phyloP scores from a whole-genome alignment of 78 protist genomes.

The Emiliania huxleyi region DNA sequence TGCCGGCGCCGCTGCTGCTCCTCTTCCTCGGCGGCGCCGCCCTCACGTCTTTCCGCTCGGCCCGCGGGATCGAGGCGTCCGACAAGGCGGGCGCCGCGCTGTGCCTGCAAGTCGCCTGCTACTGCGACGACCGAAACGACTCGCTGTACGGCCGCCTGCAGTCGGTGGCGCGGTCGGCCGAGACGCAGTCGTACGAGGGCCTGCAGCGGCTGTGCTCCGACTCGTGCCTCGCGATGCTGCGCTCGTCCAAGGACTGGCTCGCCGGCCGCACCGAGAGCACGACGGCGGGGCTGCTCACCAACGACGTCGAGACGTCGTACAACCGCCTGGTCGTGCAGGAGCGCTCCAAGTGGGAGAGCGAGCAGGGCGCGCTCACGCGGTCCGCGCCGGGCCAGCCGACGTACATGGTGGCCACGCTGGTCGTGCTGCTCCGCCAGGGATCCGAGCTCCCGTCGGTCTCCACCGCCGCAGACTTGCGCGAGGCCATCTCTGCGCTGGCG shows the following conservation, averaged over 20 bases:
- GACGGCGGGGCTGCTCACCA: neutral
- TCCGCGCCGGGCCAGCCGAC: neutral
- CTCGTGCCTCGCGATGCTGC: constrained; percentile 32
- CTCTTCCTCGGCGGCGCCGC: neutral
- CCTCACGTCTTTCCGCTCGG: neutral
- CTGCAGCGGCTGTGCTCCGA: constrained; percentile 11
- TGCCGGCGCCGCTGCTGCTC: neutral
- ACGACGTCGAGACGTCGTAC: neutral
- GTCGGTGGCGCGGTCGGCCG: neutral
- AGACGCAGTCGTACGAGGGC: neutral
- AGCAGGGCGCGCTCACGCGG: neutral
- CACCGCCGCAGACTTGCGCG: neutral
- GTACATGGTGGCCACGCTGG: neutral
- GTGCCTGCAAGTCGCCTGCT: neutral
- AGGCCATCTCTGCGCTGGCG: neutral
- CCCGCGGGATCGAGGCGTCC: neutral
- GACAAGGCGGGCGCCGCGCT: neutral
- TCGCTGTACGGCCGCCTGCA: neutral
- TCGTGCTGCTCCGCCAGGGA: neutral
- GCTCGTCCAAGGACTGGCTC: constrained; percentile 7
- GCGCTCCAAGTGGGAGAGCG: neutral
- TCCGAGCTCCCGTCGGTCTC: neutral
- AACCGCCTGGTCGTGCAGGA: neutral
- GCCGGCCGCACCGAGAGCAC: neutral
- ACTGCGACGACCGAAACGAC: neutral